Percentiles rank a stretch among this genome's conserved stretches.
Evolutionary conservation across 2,329 filamentous ascomycete genomes (phyloP).

Genomic region (Pestalotiopsis sp.): DNA sequence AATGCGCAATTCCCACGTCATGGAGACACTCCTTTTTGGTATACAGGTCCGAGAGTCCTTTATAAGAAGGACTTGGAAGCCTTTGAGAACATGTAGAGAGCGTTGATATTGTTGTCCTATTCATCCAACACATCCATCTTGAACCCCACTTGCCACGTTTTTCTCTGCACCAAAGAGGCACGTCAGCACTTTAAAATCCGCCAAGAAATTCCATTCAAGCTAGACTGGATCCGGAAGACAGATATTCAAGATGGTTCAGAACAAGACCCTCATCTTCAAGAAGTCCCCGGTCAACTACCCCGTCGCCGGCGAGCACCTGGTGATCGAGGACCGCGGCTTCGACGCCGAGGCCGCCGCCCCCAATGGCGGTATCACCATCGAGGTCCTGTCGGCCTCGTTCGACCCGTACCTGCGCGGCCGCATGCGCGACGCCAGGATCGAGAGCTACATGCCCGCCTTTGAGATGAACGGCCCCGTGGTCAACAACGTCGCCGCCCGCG

Average conservation of each 20-base stretch:
- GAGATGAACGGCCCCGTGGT: slow-evolving; percentile 58
- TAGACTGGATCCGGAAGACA: not conserved
- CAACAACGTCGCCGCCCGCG: slow-evolving; percentile 60
- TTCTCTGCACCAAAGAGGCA: not conserved
- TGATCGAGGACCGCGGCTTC: slow-evolving; percentile 60
- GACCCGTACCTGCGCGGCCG: slow-evolving; percentile 74
- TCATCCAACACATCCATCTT: not conserved
- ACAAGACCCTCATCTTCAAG: slow-evolving; percentile 71
- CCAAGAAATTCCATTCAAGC: slow-evolving; percentile 56
- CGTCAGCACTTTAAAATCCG: slow-evolving; percentile 2
- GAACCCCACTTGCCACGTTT: not conserved
- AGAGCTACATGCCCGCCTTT: slow-evolving; percentile 65
- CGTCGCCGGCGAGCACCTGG: slow-evolving; percentile 64
- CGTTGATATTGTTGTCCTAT: not conserved
- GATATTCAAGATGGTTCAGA: slow-evolving; percentile 44
- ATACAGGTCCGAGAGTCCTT: not conserved
- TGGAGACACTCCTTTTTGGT: not conserved
- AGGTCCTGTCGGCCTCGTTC: slow-evolving; percentile 68
- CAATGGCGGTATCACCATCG: slow-evolving; percentile 60
- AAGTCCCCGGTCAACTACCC: slow-evolving; percentile 62
- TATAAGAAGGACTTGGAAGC: not conserved
- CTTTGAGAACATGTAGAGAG: not conserved
- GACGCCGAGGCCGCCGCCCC: slow-evolving; percentile 58
- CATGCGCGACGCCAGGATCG: slow-evolving; percentile 58
- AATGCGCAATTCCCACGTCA: not conserved